These are phyloP conservation scores for Pilatotrama ljubarskyi DNA, from an alignment of 768 basidiomycete species.

Conservation along the genomic window DNA sequence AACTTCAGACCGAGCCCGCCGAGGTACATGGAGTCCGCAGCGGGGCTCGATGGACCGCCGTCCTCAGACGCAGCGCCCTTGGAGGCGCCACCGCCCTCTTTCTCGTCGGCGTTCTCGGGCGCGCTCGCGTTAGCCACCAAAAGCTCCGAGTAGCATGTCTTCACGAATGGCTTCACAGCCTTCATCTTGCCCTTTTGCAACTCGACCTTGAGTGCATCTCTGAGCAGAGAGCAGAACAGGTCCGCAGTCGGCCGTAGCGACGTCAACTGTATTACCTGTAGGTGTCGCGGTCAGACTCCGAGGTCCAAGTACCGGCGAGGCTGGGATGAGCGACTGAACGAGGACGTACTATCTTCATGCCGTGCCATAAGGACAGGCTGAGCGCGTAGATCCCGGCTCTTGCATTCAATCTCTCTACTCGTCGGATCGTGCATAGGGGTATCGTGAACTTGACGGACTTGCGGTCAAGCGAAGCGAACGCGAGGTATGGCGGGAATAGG, in stretches of 20 bases:
- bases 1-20: constrained; percentile 80
- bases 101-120: constrained; percentile 59
- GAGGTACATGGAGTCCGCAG: constrained; percentile 59
- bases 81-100: constrained; percentile 50
- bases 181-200: constrained; percentile 94
- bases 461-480: constrained; percentile 87
- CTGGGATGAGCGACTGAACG: background rate
- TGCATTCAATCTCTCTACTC: constrained; percentile 92
- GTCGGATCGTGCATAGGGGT: constrained; percentile 87
- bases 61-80: constrained; percentile 51
- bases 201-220: constrained; percentile 87
- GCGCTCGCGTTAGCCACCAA: constrained; percentile 47
- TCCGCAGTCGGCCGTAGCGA: constrained; percentile 92
- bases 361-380: constrained; percentile 91
- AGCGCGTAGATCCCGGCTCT: constrained; percentile 96
- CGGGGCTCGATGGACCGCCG: constrained; percentile 32
- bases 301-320: background rate
- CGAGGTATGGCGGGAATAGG: constrained; percentile 85
- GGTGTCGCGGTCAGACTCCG: background rate
- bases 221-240: constrained; percentile 84
- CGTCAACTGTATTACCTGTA: constrained; percentile 86
- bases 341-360: constrained; percentile 76
- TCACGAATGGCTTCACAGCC: constrained; percentile 82
- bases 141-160: constrained; percentile 94
- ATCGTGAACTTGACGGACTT: constrained; percentile 91